phyloP scores from a whole-genome alignment of 352 stramenopile species.

The Pythium angustatum region DNA sequence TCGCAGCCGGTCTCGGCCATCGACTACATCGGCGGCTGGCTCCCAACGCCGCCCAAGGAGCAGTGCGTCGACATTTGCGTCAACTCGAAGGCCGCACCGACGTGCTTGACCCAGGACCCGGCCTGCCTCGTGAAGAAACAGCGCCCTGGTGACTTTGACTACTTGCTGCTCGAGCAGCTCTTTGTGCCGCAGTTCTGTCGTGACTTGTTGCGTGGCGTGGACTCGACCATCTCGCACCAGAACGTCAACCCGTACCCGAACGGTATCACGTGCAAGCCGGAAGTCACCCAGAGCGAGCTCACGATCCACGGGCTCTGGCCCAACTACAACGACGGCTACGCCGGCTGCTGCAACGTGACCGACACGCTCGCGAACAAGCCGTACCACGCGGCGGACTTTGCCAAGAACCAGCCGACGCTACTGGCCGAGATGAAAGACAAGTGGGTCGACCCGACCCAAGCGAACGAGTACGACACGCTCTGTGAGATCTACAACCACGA shows the following conservation, averaged over 20 bases:
- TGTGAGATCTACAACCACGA: slow-evolving; percentile 86
- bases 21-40: slow-evolving; percentile 67
- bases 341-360: slow-evolving; percentile 70
- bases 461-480: slow-evolving; percentile 53
- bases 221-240: slow-evolving; percentile 74
- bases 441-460: slow-evolving; percentile 68
- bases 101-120: slow-evolving; percentile 50
- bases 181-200: slow-evolving; percentile 81
- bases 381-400: slow-evolving; percentile 51
- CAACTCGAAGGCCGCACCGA: slow-evolving; percentile 49
- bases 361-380: slow-evolving; percentile 60
- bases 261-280: slow-evolving; percentile 46
- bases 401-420: slow-evolving; percentile 43
- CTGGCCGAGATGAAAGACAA: slow-evolving; percentile 55
- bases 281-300: slow-evolving; percentile 50
- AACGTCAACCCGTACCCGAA: slow-evolving; percentile 68
- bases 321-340: slow-evolving; percentile 78
- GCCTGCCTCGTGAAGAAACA: slow-evolving; percentile 58
- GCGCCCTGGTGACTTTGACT: slow-evolving; percentile 67
- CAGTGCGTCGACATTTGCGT: slow-evolving; percentile 75
- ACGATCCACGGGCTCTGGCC: slow-evolving; percentile 82
- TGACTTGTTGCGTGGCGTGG: slow-evolving; percentile 63
- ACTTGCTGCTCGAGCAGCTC: slow-evolving; percentile 73
- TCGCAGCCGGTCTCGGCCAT: no score
- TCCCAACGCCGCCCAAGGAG: slow-evolving; percentile 34